Conservation (phyloP, 1,139 yeast species). For the Meyerozyma sp. region DNA sequence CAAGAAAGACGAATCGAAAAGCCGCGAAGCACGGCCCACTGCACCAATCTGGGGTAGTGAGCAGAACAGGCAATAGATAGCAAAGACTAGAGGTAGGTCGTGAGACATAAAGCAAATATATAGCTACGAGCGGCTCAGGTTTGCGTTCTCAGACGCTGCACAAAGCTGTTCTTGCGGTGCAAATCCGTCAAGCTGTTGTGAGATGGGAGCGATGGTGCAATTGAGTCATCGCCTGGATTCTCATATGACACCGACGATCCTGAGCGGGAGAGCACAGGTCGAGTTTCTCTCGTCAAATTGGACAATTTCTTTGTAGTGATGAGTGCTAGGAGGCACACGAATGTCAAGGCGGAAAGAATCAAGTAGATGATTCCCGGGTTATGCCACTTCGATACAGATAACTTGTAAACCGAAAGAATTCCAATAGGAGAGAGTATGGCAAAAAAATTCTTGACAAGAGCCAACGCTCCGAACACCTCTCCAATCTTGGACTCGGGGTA, state of each 20-base stretch:
- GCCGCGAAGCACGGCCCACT: not conserved
- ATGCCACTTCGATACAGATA: slow-evolving; percentile 3
- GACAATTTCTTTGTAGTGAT: slow-evolving; percentile 2
- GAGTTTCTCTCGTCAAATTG: slow-evolving; percentile 4
- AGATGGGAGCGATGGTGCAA: not conserved
- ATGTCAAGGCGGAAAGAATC: slow-evolving; percentile 1
- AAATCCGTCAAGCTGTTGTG: slow-evolving; percentile 3
- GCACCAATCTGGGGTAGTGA: not conserved
- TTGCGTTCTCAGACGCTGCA: slow-evolving; percentile 1
- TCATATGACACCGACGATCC: slow-evolving; percentile 4
- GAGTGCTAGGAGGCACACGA: not conserved
- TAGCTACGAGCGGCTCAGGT: not conserved
- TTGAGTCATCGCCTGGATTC: slow-evolving; percentile 1
- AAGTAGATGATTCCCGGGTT: slow-evolving; percentile 8
- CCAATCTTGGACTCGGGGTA: slow-evolving; percentile 43
- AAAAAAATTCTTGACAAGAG: slow-evolving; percentile 37
- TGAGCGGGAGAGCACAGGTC: slow-evolving; percentile 4
- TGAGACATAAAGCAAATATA: not conserved
- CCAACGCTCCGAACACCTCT: slow-evolving; percentile 46
- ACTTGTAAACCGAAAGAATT: slow-evolving; percentile 33
- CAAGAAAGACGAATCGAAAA: not conserved
- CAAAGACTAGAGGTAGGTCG: not conserved
- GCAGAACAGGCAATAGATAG: not conserved
- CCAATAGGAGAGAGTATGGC: slow-evolving; percentile 34
- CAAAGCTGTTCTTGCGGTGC: slow-evolving; percentile 9